phyloP scores from a whole-genome alignment of 306 rosid genomes.

The Geum urbanum region DNA sequence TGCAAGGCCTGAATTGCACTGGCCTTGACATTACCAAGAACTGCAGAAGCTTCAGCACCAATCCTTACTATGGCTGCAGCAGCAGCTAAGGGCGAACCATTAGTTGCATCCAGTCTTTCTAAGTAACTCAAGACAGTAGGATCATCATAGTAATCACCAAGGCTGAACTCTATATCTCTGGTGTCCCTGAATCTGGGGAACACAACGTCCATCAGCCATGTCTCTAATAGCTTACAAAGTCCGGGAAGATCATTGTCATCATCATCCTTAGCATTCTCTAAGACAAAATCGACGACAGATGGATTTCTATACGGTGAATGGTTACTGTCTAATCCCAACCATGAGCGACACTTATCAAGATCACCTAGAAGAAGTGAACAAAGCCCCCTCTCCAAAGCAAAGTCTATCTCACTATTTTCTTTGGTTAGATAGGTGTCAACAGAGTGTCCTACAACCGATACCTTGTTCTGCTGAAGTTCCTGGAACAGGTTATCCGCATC shows the following conservation, averaged over 20 bases:
- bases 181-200: slow-evolving; percentile 93
- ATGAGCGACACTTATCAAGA: slow-evolving; percentile 69
- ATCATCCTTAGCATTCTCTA: slow-evolving; percentile 70
- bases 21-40: slow-evolving; percentile 75
- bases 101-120: slow-evolving; percentile 73
- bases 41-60: slow-evolving; percentile 95
- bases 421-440: slow-evolving; percentile 42
- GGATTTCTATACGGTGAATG: slow-evolving; percentile 75
- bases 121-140: slow-evolving; percentile 78
- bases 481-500: slow-evolving; percentile 89
- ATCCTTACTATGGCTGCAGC: slow-evolving; percentile 94
- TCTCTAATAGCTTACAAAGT: slow-evolving; percentile 84
- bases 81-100: slow-evolving; percentile 90
- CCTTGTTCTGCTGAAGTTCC: slow-evolving; percentile 88
- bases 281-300: slow-evolving; percentile 67
- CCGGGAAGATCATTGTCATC: slow-evolving; percentile 89
- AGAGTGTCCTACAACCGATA: slow-evolving; percentile 43
- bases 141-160: slow-evolving; percentile 94
- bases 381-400: slow-evolving; percentile 88
- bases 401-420: slow-evolving; percentile 73
- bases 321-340: slow-evolving; percentile 82
- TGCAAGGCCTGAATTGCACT: slow-evolving; percentile 72
- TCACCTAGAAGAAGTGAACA: slow-evolving; percentile 96
- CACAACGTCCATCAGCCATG: slow-evolving; percentile 91
- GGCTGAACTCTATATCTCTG: slow-evolving; percentile 56